Evolutionary conservation across 108 stramenopile genomes (phyloP).

Genomic region (Pseudonitzschia multistriata): DNA sequence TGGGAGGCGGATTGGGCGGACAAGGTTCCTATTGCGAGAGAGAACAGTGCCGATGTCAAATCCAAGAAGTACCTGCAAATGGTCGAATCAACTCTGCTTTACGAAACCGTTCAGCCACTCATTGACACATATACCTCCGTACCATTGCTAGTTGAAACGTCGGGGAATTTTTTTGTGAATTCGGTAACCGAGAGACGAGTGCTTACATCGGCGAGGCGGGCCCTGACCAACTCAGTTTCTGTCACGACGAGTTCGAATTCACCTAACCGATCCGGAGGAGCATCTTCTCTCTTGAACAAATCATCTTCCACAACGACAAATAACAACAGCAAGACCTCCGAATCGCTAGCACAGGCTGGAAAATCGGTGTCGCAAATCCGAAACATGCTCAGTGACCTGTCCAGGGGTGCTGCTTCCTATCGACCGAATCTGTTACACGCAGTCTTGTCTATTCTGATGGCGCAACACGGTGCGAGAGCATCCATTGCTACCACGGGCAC

Average conservation of each 20-base stretch:
- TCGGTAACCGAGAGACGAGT: slow-evolving; percentile 57
- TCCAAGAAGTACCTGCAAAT: slow-evolving; percentile 49
- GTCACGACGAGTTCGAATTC: slow-evolving; percentile 38
- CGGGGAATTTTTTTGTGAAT: slow-evolving; percentile 66
- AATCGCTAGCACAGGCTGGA: slow-evolving; percentile 21
- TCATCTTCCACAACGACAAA: not conserved
- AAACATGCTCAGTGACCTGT: slow-evolving; percentile 34
- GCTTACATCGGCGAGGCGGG: slow-evolving; percentile 62
- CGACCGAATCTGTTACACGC: slow-evolving; percentile 76
- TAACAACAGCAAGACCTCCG: not conserved
- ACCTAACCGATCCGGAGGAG: slow-evolving; percentile 1
- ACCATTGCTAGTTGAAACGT: slow-evolving; percentile 38
- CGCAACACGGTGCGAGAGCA: slow-evolving; percentile 54
- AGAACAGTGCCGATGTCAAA: slow-evolving; percentile 24
- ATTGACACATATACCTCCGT: slow-evolving; percentile 57
- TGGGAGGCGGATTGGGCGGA: slow-evolving; percentile 88
- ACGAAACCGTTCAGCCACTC: slow-evolving; percentile 58
- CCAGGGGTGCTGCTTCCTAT: slow-evolving; percentile 50
- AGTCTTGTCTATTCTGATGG: slow-evolving; percentile 74
- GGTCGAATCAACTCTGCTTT: slow-evolving; percentile 62
- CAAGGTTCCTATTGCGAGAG: slow-evolving; percentile 36
- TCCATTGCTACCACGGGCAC: slow-evolving; percentile 17
- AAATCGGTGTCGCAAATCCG: slow-evolving; percentile 47
- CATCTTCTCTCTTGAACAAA: slow-evolving; percentile 8
- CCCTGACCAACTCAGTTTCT: slow-evolving; percentile 25